Evolutionary conservation across 2,329 filamentous ascomycete species (phyloP), one percentile per base, ranked within the genome.

Genomic region (Aspergillus amoenus): DNA sequence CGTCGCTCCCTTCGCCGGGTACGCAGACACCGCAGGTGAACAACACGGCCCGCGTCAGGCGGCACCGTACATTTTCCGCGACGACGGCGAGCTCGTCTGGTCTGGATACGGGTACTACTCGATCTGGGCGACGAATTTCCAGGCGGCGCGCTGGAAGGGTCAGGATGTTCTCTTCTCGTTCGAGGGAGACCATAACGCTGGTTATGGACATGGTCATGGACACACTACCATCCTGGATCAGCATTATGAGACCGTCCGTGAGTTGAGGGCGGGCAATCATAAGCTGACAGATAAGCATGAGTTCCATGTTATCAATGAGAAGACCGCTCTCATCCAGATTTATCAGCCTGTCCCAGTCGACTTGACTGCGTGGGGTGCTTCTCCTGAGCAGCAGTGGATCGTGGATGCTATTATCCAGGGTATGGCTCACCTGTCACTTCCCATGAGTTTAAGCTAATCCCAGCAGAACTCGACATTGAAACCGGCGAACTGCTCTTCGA

Each of bases 401-500:
- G 80, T 83, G 3, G 77, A 84, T 68, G 78, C 78, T 3, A 79
- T 79, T 24, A 76, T 84, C 55, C 82, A 84, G 69, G 81, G 81
- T 82, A 62, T 5, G 67, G 53, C n/a, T 39, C 2, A 6, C 78
- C 77, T 22, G 9, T 3, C 3, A 11, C 1, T 30, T 9, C 2
- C 27, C 27, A 8, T 18, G 47, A 1, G 8, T 44, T 8, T 21
- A 2, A 4, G 13, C 53, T 50, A 40, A 56, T 24, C 3, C 5
- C 12, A n/a, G 4, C 42, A 73, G 70, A 73, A 57, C 55, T 73
- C 37, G 78, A 84, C 55, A 81, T 84, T 42, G 74, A 80, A 22
- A 84, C 81, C 3, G 82, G 82, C 2, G 73, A 79, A 41, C 68
- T 86, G 3, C 59, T 85, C 11, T 86, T 86, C 60, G 83, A 86